Evolutionary conservation across 441 rosid species (phyloP), one percentile per base, ranked within the genome.

Genomic region (Breynia disticha): DNA sequence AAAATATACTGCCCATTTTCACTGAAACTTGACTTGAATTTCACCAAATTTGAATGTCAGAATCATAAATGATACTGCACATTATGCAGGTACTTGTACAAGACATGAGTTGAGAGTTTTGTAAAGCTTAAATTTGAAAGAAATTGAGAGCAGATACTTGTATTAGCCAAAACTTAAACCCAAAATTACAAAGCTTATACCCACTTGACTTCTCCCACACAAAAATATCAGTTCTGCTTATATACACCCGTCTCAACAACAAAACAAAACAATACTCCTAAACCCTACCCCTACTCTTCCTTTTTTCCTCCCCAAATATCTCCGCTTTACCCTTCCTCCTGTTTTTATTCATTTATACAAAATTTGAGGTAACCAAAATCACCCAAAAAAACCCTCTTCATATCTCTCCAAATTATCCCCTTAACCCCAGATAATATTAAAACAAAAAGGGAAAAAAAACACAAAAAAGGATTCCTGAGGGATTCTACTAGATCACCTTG

Each of bases 301-400:
- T 3, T 49, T 13, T 28, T 24, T 37, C 24, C 24, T 0, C 52
- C 52, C 19, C 17, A 48, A 48, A 48, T 48, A 21, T 12, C 10
- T 21, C 51, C 51, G 24, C 19, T 48, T 48, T 48, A 21, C 51
- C 22, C 51, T 51, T 57, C 38, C 37, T 66, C 65, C 60, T 41
- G 32, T 44, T 54, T 60, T 76, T 72, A 77, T 79, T 81, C 80
- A 73, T 79, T n/a, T n/a, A 73, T 77, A 79, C 85, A 79, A 22
- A 48, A 49, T 57, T 50, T 63, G 22, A 43, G 61, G 54, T 21
- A 18, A 62, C 65, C 62, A 68, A 60, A 63, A 53, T 67, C 64
- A 69, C 52, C 61, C 55, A 58, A 64, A 62, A 54, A 50, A 47
- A 17, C 55, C 53, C 56, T 16, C 63, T 21, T 19, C 55, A 48